Evolutionary conservation across 441 rosid genomes (phyloP).

Genomic region (Jatropha multifida): DNA sequence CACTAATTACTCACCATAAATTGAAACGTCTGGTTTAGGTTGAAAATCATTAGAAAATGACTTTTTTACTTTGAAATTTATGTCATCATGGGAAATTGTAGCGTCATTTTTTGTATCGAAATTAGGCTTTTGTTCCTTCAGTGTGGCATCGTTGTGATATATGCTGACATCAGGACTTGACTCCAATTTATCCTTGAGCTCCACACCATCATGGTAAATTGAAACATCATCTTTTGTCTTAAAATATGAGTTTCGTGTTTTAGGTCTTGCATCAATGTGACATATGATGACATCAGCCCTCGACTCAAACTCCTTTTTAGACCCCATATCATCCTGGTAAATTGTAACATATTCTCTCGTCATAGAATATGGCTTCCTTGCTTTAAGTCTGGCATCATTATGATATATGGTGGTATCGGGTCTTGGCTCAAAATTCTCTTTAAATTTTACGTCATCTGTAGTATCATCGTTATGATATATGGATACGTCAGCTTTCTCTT

Average conservation of each 20-base stretch:
- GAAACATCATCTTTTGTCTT: neutral
- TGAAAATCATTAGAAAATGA: neutral
- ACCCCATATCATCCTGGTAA: neutral
- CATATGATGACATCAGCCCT: neutral
- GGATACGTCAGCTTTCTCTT: conserved; percentile 13
- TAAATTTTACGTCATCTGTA: neutral
- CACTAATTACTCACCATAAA: neutral
- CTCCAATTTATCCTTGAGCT: too few relatives aligned
- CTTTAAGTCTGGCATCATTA: neutral
- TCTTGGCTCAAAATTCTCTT: neutral
- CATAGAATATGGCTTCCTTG: neutral
- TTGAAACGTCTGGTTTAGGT: neutral
- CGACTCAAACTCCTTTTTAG: neutral
- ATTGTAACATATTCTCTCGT: neutral
- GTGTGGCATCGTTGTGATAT: too few relatives aligned
- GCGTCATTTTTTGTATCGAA: too few relatives aligned
- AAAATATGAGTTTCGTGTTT: neutral
- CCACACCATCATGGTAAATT: neutral
- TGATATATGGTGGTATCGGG: neutral
- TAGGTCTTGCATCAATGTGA: neutral
- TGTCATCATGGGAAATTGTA: too few relatives aligned
- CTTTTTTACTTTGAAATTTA: neutral
- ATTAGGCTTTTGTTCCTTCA: too few relatives aligned
- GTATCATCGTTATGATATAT: neutral
- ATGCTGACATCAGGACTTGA: too few relatives aligned